phyloP scores from a whole-genome alignment of 768 basidiomycete species.

The Lactarius vividus region DNA sequence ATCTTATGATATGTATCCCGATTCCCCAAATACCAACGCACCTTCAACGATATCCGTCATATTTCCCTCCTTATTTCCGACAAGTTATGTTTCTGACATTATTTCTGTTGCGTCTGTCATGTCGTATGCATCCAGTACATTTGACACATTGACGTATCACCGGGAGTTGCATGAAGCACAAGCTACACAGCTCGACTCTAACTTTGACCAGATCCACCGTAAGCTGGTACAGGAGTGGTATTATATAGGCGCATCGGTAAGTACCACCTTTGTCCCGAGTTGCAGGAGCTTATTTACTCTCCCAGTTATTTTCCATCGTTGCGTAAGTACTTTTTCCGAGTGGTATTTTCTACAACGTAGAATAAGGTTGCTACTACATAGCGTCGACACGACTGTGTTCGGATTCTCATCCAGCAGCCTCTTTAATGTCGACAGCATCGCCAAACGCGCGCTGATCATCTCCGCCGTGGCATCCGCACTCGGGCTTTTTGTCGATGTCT shows the following conservation, averaged over 20 bases:
- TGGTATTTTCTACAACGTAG: not conserved
- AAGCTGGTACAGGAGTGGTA: slow-evolving; percentile 62
- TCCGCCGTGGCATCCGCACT: slow-evolving; percentile 61
- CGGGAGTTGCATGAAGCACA: slow-evolving; percentile 49
- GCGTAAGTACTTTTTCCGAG: slow-evolving; percentile 40
- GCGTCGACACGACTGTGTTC: slow-evolving; percentile 57
- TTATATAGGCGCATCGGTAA: slow-evolving; percentile 58
- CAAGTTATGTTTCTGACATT: slow-evolving; percentile 35
- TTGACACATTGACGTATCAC: slow-evolving; percentile 59
- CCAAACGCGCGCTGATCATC: slow-evolving; percentile 52
- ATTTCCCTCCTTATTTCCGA: slow-evolving; percentile 23
- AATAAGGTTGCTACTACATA: slow-evolving; percentile 24
- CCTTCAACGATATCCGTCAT: slow-evolving; percentile 17
- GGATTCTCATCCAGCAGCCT: slow-evolving; percentile 51
- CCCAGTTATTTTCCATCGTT: slow-evolving; percentile 56
- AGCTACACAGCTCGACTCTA: slow-evolving; percentile 36
- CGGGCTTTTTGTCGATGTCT: slow-evolving; percentile 60
- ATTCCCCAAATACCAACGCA: slow-evolving; percentile 14
- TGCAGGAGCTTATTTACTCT: not conserved
- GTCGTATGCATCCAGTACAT: slow-evolving; percentile 36
- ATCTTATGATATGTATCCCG: not conserved
- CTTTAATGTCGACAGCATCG: slow-evolving; percentile 48
- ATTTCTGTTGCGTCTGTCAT: slow-evolving; percentile 35
- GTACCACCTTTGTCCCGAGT: slow-evolving; percentile 25
- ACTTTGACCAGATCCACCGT: slow-evolving; percentile 49